A percentile compares a stretch with the other conserved stretches of the same genome.
Conservation (phyloP, 164 flowering plant species). For the Paratinospora sagittata region DNA sequence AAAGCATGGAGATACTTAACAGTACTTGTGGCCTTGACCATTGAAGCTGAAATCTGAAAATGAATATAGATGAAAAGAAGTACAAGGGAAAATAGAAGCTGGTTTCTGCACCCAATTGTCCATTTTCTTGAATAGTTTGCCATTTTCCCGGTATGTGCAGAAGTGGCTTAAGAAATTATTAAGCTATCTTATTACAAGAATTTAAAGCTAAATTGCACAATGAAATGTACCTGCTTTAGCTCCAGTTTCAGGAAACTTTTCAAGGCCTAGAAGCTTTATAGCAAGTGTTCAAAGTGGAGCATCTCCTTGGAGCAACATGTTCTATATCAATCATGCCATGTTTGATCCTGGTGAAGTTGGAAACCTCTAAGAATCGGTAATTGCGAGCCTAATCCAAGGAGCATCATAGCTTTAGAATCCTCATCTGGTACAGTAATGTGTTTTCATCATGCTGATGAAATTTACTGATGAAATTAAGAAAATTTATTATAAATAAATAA, state of each 20-base stretch:
- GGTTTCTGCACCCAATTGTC: neutral
- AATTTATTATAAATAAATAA: too few relatives aligned
- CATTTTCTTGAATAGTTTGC: neutral
- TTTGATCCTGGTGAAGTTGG: neutral
- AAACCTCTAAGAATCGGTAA: neutral
- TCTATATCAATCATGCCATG: neutral
- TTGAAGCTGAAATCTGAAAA: neutral
- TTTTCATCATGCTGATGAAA: neutral
- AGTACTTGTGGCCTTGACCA: neutral
- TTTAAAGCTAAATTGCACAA: neutral
- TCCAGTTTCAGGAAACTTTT: neutral
- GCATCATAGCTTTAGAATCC: neutral
- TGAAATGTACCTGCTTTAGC: neutral
- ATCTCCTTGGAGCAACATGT: neutral
- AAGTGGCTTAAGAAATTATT: neutral
- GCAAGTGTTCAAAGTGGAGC: neutral
- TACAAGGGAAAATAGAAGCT: neutral
- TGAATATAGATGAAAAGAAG: neutral
- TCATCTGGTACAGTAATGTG: neutral
- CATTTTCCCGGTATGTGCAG: neutral
- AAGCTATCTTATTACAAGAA: neutral
- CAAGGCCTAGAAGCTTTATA: neutral
- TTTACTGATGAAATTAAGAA: neutral
- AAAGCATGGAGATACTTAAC: conserved; percentile 13
- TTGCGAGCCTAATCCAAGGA: neutral